These are phyloP conservation scores for Sergeia podlipaevii DNA, from an alignment of 208 protist species.

Conservation along the genomic window DNA sequence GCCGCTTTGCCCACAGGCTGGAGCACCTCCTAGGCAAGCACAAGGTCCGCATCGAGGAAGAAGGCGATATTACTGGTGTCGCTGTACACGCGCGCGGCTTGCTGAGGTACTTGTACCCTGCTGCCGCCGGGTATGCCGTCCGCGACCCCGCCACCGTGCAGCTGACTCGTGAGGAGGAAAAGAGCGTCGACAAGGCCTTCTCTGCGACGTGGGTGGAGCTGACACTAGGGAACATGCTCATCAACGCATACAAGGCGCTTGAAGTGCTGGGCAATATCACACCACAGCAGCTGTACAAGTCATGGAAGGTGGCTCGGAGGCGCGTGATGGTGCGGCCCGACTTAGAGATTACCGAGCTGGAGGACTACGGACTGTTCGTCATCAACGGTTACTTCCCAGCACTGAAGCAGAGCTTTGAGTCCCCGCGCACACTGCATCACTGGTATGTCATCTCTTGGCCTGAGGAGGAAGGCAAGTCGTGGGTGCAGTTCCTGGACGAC, in stretches of 20 bases:
- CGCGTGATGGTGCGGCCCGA: slow-evolving; percentile 21
- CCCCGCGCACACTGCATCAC: slow-evolving; percentile 25
- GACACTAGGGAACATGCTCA: slow-evolving; percentile 11
- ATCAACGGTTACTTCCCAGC: slow-evolving; percentile 43
- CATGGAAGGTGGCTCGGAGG: slow-evolving; percentile 14
- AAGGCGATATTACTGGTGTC: slow-evolving; percentile 36
- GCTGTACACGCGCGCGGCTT: slow-evolving; percentile 21
- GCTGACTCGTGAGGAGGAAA: slow-evolving; percentile 18
- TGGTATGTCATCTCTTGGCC: slow-evolving; percentile 52
- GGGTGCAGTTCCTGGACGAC: slow-evolving; percentile 24
- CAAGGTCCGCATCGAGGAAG: slow-evolving; percentile 31
- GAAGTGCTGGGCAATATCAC: slow-evolving; percentile 22
- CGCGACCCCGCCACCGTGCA: slow-evolving; percentile 22
- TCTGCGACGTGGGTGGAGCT: slow-evolving; percentile 25
- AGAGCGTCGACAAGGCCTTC: slow-evolving; percentile 18
- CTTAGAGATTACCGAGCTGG: slow-evolving; percentile 25
- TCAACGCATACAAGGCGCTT: slow-evolving; percentile 40
- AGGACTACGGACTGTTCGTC: slow-evolving; percentile 27
- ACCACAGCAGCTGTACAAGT: slow-evolving; percentile 25
- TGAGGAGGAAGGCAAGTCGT: slow-evolving; percentile 27
- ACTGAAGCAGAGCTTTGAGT: slow-evolving; percentile 34
- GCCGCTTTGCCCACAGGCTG: slow-evolving; percentile 28
- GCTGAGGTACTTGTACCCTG: slow-evolving; percentile 38
- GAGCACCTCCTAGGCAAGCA: slow-evolving; percentile 24
- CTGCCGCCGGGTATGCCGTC: slow-evolving; percentile 29